Evolutionary conservation across 2,329 filamentous ascomycete species (phyloP), one percentile per base, ranked within the genome.

Genomic region (Aspergillus puulaauensis): DNA sequence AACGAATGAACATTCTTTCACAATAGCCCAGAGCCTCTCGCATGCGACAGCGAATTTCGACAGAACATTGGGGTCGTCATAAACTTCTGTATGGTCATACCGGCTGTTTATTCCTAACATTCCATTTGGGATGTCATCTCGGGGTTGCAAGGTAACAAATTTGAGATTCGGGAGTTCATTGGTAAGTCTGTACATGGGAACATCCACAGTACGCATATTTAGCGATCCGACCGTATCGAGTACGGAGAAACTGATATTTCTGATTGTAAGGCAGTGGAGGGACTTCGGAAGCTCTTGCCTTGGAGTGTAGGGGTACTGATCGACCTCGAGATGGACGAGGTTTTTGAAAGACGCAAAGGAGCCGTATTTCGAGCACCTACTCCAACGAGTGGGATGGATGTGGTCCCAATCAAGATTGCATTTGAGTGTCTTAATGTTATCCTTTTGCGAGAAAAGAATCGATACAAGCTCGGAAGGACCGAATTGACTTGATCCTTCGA

Each of bases 321-420:
- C 56, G 14, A 56, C n/a, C 3, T 54, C 44, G 6, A 61, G 23
- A 24, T 41, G 35, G 9, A n/a, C 19, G 15, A 61, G 24, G 14
- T 49, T 56, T n/a, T 15, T 33, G 31, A 61, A 56, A 6, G 35
- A 40, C 2, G 6, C n/a, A 17, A 58, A 55, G 4, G 55, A 55
- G 15, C 50, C 54, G 17, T 53, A 52, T 24, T 56, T 52, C 4
- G 51, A 37, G n/a, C 44, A 53, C 7, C 37, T 19, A 14, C 46
- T 43, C 56, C 49, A 54, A 11, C 11, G 23, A 3, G n/a, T 23
- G 9, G 23, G 21, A 6, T 33, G 8, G 8, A 45, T 43, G 6
- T 21, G 15, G 4, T 33, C 21, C 31, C 41, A 35, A 17, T 47
- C 31, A 21, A 55, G 43, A 8, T 56, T 24, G 33, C 57, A 19